Conservation (phyloP, 805 yeast genomes). For the Helenozyma rhizophorensis region DNA sequence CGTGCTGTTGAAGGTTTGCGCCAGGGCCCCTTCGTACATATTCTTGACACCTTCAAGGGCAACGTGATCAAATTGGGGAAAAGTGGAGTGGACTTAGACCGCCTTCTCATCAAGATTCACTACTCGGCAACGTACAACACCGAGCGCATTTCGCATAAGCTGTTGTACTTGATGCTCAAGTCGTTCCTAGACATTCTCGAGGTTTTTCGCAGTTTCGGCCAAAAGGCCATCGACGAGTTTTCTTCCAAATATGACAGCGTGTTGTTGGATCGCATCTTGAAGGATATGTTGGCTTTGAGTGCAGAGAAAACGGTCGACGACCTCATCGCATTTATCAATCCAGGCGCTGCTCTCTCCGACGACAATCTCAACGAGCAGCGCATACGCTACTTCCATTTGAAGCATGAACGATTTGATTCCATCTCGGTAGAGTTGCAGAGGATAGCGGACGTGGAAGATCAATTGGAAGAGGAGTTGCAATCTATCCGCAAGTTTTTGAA, state of each 20-base stretch:
- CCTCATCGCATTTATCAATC: conserved; percentile 48
- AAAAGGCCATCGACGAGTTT: conserved; percentile 7
- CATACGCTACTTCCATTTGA: conserved; percentile 39
- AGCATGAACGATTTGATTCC: conserved; percentile 27
- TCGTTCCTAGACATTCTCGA: conserved; percentile 35
- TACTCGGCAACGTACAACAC: conserved; percentile 40
- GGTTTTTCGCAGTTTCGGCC: conserved; percentile 15
- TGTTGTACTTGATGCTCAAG: conserved; percentile 51
- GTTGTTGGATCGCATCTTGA: conserved; percentile 35
- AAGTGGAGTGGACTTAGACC: conserved; percentile 52
- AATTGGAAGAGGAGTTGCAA: conserved; percentile 51
- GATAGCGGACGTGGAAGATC: conserved; percentile 41
- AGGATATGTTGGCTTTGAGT: conserved; percentile 30
- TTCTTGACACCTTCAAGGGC: conserved; percentile 28
- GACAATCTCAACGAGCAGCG: conserved; percentile 41
- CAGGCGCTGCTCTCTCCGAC: conserved; percentile 49
- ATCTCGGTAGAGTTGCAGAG: conserved; percentile 33
- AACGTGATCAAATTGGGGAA: conserved; percentile 23
- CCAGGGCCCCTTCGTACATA: conserved; percentile 23
- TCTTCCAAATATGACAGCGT: conserved; percentile 24
- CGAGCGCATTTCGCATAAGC: conserved; percentile 50
- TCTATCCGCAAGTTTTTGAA: conserved; percentile 42
- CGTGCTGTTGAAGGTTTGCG: conserved; percentile 45
- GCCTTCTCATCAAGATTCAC: conserved; percentile 52
- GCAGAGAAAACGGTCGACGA: conserved; percentile 25